A percentile compares a stretch with the other conserved stretches of the same genome.
Conservation (phyloP, 179 eudicot genomes). For the Actinidia polygama region DNA sequence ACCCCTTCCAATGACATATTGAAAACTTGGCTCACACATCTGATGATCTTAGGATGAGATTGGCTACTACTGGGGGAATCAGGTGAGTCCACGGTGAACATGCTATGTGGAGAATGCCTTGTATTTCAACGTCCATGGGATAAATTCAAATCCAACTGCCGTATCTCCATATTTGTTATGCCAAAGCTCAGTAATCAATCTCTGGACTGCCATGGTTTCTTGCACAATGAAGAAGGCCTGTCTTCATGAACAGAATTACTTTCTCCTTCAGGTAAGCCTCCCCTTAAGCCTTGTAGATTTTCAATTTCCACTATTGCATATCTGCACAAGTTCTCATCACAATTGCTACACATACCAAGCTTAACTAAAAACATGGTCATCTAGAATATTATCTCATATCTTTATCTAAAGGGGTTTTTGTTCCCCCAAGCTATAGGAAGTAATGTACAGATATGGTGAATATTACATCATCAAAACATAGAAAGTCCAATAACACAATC, state of each 20-base stretch:
- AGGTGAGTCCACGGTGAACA: constrained; percentile 14
- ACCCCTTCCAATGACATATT: not conserved
- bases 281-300: constrained; percentile 43
- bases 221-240: constrained; percentile 70
- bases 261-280: constrained; percentile 43
- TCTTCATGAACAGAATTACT: constrained; percentile 48
- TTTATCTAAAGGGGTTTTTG: not conserved
- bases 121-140: constrained; percentile 53
- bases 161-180: constrained; percentile 22
- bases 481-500: too few relatives aligned
- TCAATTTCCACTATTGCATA: constrained; percentile 53
- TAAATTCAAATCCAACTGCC: constrained; percentile 57
- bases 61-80: constrained; percentile 25
- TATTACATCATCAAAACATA: too few relatives aligned
- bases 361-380: too few relatives aligned
- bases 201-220: constrained; percentile 51
- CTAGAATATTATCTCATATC: not conserved
- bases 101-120: constrained; percentile 24
- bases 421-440: too few relatives aligned
- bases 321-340: not conserved
- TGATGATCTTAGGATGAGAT: not conserved
- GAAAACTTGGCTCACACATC: constrained; percentile 1
- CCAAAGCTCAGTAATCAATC: constrained; percentile 41
- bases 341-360: not conserved
- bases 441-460: too few relatives aligned